phyloP scores from a whole-genome alignment of 805 yeast genomes.

The Schwanniomyces polymorphus region DNA sequence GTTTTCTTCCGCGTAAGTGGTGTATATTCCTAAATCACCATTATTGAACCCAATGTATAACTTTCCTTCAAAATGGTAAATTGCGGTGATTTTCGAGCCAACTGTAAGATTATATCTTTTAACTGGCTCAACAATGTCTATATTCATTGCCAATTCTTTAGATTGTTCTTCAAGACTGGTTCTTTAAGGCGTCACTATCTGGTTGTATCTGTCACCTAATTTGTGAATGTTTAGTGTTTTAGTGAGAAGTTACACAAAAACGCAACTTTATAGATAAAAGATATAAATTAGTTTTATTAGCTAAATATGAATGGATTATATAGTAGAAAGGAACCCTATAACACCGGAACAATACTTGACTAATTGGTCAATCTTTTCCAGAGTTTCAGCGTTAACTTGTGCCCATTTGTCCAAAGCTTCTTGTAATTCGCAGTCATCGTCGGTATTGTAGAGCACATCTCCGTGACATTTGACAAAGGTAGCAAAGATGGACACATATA shows the following conservation, averaged over 20 bases:
- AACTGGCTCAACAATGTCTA: conserved; percentile 37
- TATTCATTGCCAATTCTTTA: conserved; percentile 25
- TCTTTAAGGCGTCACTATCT: background rate
- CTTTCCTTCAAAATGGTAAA: conserved; percentile 15
- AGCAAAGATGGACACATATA: conserved; percentile 77
- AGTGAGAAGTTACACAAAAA: background rate
- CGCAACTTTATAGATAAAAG: background rate
- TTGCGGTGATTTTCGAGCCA: conserved; percentile 20
- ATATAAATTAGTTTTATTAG: background rate
- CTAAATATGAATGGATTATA: conserved; percentile 14
- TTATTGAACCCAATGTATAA: conserved; percentile 33
- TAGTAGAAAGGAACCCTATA: conserved; percentile 54
- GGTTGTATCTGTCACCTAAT: background rate
- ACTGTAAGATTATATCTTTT: conserved; percentile 30
- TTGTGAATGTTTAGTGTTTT: background rate
- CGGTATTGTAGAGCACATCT: conserved; percentile 58
- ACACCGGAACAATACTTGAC: conserved; percentile 84
- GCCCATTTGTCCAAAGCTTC: conserved; percentile 53
- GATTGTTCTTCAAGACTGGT: background rate
- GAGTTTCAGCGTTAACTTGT: conserved; percentile 35
- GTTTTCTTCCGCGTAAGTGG: conserved; percentile 12
- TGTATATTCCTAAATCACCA: conserved; percentile 33
- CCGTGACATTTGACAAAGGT: conserved; percentile 78
- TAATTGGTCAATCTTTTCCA: conserved; percentile 59
- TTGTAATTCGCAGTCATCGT: conserved; percentile 36